Evolutionary conservation across 345 rosid genomes (phyloP), one percentile per base, ranked within the genome.

Genomic region (Mallotus nudiflorus): DNA sequence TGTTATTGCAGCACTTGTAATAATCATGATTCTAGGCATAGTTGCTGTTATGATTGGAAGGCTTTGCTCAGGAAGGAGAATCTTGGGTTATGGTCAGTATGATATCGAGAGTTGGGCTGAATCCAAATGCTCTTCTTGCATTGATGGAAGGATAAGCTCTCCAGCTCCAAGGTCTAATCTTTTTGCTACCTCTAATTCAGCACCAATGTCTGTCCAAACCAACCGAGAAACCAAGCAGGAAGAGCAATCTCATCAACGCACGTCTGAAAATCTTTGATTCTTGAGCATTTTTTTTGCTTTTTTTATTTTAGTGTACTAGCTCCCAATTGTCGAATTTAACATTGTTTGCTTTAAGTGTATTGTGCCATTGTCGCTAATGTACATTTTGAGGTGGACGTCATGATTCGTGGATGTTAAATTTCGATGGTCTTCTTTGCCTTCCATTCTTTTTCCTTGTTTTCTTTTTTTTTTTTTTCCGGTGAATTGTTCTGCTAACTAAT

Each of bases 51-150:
- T 91, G 84, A 66, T 91, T 50, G 91, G 95, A 42, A 86, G 93
- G 73, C 76, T 89, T 44, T 91, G 95, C 79, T 81, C 95, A 0
- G 93, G 95, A 5, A 84, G 75, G 84, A 82, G 76, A 52, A 82
- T 89, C 66, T 56, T 87, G 72, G 89, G 97, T 0, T 80, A 80
- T 12, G 90, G 88, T n/a, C 81, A 82, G 48, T 85, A 80, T 53
- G 88, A 91, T 65, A 57, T 91, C 24, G 97, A 89, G 78, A 83
- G 87, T 58, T 89, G 97, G 93, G 85, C 85, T 4, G 93, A 91
- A 80, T 55, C 71, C 6, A 82, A 84, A 75, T 91, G 85, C 49
- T 71, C 86, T 35, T 78, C 97, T 70, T 89, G 97, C 79, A 89
- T 91, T 58, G 93, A 89, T 60, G 95, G 95, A n/a, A 76, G 81